These are phyloP conservation scores for Brassica carinata DNA, from an alignment of 345 rosid species.

Conservation along the genomic window DNA sequence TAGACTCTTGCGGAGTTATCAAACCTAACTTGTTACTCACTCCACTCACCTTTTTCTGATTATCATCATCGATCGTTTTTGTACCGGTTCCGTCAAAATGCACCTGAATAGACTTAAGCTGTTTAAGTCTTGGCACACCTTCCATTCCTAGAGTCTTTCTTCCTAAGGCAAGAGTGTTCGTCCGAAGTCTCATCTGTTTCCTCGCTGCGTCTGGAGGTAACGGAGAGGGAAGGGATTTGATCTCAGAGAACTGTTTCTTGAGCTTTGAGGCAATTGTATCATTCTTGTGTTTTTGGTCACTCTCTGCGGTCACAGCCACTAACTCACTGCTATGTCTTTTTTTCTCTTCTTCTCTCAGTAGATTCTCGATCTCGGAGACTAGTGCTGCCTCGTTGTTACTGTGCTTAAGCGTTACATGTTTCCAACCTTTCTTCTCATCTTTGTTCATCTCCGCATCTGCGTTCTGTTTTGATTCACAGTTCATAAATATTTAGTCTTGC, in stretches of 20 bases:
- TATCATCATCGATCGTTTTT: constrained; percentile 16
- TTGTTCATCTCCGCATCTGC: constrained; percentile 33
- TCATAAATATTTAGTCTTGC: constrained; percentile 23
- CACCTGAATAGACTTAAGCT: constrained; percentile 58
- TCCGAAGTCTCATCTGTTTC: constrained; percentile 59
- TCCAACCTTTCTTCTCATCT: constrained; percentile 41
- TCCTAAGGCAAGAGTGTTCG: constrained; percentile 55
- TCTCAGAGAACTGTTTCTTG: constrained; percentile 48
- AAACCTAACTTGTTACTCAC: constrained; percentile 26
- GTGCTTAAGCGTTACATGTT: constrained; percentile 42
- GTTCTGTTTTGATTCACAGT: constrained; percentile 33
- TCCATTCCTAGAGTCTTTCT: constrained; percentile 49
- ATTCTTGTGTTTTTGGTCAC: constrained; percentile 38
- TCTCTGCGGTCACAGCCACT: constrained; percentile 20
- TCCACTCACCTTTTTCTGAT: constrained; percentile 31
- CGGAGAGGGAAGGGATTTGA: constrained; percentile 33
- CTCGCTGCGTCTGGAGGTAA: constrained; percentile 47
- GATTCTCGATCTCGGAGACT: constrained; percentile 41
- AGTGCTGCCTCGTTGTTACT: constrained; percentile 40
- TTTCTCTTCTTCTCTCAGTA: constrained; percentile 39
- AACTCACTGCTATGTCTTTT: constrained; percentile 34
- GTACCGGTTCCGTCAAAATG: constrained; percentile 44
- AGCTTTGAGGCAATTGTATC: constrained; percentile 25
- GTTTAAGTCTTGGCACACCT: constrained; percentile 56
- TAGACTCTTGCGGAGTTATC: constrained; percentile 44